Evolutionary conservation across 352 stramenopile species (phyloP), one percentile per base, ranked within the genome.

Genomic region (Globisporangium iwayamae): DNA sequence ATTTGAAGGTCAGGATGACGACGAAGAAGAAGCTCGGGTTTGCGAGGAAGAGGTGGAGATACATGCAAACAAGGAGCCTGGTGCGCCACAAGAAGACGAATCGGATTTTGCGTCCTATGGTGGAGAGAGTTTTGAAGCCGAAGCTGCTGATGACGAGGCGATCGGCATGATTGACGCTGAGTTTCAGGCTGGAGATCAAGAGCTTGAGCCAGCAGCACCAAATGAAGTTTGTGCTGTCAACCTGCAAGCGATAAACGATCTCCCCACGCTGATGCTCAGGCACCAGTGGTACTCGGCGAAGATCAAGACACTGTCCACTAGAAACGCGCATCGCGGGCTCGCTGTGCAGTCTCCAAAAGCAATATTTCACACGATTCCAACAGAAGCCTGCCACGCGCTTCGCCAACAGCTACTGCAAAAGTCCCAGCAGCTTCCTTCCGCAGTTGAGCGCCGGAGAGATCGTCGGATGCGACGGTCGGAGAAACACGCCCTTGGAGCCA

Each of bases 1-100:
- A 13, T 72, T 72, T 18, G 66, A 72, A 46, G 25, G 38, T 6
- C 51, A 66, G 3, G 39, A 63, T 4, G 28, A 22, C 8, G 22
- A 4, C 36, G 16, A 47, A 13, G 34, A 32, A 60, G 22, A 20
- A 34, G 18, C 16, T 45, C 30, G 39, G 18, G 16, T 22, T 48
- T 16, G 41, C 2, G 36, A 41, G 13, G 61, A 39, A 4, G 20
- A n/a, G 2, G 1, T 22, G 13, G 39, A 41, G 6, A 16, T 48
- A 3, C 9, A 10, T 1, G 36, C 14, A 10, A 58, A 1, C 25
- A 11, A 2, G 3, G 51, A 55, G 4, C 46, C n/a, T 13, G 4
- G 3, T 2, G 41, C 2, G 11, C 3, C 56, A 1, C 9, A 4
- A 30, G 39, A 0, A 8, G 25, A 51, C 2, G 56, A 22, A n/a